Conservation (phyloP, 305 asterid genomes). For the Nicotiana rustica region DNA sequence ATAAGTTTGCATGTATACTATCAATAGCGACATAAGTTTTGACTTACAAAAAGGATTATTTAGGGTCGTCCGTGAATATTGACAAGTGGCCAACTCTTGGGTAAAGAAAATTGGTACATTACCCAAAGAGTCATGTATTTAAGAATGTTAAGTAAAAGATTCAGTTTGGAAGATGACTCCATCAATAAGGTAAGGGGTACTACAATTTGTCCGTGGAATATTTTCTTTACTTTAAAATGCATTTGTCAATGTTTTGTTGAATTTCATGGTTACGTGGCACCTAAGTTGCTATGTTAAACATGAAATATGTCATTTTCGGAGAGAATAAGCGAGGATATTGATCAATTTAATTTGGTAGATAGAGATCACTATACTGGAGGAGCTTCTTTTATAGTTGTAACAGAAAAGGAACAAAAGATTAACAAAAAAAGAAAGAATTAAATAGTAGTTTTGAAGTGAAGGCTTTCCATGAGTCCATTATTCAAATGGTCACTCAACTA, state of each 20-base stretch:
- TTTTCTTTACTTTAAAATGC: slow-evolving; percentile 19
- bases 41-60: background rate
- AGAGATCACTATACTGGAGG: background rate
- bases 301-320: background rate
- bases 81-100: slow-evolving; percentile 14
- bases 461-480: background rate
- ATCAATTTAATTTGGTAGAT: background rate
- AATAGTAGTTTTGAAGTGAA: background rate
- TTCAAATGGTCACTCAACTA: no score
- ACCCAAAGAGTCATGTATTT: slow-evolving; percentile 35
- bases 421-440: background rate
- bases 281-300: background rate
- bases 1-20: background rate
- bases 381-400: background rate
- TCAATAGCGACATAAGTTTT: slow-evolving; percentile 19
- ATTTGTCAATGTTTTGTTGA: slow-evolving; percentile 34
- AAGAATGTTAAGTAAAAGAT: slow-evolving; percentile 53
- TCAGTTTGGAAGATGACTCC: slow-evolving; percentile 54
- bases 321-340: background rate
- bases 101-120: slow-evolving; percentile 29
- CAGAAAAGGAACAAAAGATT: background rate
- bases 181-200: slow-evolving; percentile 42
- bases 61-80: background rate
- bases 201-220: slow-evolving; percentile 3
- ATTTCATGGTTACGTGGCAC: slow-evolving; percentile 11